Evolutionary conservation across 371 early-diverging fungal genomes (phyloP).

Genomic region (Mortierella sp.): DNA sequence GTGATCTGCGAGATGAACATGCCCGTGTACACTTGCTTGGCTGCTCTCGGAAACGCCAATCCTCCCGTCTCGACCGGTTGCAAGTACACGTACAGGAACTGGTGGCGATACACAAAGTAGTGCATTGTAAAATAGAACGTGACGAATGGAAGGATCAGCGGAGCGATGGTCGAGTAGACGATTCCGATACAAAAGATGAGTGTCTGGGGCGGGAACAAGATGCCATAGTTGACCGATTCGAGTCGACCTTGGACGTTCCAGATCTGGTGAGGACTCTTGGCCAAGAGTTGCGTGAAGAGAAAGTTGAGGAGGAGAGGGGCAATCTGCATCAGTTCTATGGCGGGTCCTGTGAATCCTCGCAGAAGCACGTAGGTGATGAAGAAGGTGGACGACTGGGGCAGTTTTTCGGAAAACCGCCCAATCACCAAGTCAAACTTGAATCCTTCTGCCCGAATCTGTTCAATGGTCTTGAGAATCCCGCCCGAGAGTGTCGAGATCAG

Average conservation of each 20-base stretch:
- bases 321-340: constrained; percentile 74
- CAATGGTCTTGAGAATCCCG: constrained; percentile 66
- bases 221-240: constrained; percentile 59
- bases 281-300: constrained; percentile 66
- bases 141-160: constrained; percentile 82
- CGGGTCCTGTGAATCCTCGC: constrained; percentile 72
- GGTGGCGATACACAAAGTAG: constrained; percentile 83
- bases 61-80: constrained; percentile 74
- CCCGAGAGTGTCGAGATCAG: constrained; percentile 79
- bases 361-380: constrained; percentile 87
- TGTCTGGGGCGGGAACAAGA: constrained; percentile 62
- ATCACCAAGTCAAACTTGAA: constrained; percentile 55
- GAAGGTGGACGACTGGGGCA: constrained; percentile 82
- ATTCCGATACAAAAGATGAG: constrained; percentile 62
- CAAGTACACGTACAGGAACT: constrained; percentile 83
- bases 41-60: constrained; percentile 72
- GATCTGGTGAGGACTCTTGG: constrained; percentile 79
- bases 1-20: constrained; percentile 77
- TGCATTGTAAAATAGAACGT: constrained; percentile 78
- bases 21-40: constrained; percentile 76
- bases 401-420: constrained; percentile 61
- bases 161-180: constrained; percentile 83
- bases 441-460: constrained; percentile 59
- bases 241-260: constrained; percentile 61
- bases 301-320: constrained; percentile 73